Conservation (phyloP, 257 asterid species). For the Solanum rostratum region DNA sequence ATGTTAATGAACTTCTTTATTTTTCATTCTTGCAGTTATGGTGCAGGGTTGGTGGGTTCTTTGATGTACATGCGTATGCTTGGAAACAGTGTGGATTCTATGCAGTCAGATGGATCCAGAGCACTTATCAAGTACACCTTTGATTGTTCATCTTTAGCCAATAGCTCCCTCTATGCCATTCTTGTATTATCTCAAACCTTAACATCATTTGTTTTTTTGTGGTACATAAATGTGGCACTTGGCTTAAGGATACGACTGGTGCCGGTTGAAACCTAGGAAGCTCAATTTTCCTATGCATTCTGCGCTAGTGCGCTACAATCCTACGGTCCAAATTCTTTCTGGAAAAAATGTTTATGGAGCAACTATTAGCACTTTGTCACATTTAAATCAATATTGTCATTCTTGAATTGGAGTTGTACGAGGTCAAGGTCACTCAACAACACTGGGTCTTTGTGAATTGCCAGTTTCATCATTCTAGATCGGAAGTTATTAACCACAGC, state of each 20-base stretch:
- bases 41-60: constrained; percentile 74
- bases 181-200: not conserved
- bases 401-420: not conserved
- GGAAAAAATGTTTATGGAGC: not conserved
- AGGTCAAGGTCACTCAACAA: not conserved
- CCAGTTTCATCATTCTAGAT: not conserved
- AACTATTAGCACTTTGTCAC: not conserved
- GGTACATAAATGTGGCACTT: not conserved
- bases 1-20: not conserved
- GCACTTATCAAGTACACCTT: constrained; percentile 66
- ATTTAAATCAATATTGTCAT: not conserved
- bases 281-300: not conserved
- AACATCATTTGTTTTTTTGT: not conserved
- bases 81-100: constrained; percentile 71
- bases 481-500: not conserved
- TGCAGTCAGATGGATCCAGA: constrained; percentile 82
- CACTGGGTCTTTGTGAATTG: not conserved
- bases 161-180: not conserved
- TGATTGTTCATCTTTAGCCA: not conserved
- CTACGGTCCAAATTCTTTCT: not conserved
- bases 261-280: not conserved
- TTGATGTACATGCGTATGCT: constrained; percentile 91
- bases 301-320: not conserved
- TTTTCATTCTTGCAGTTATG: constrained; percentile 31
- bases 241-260: not conserved